Base-by-base conservation (phyloP, 2,329 filamentous ascomycete species). In the Calcarisporium arbuscula region DNA sequence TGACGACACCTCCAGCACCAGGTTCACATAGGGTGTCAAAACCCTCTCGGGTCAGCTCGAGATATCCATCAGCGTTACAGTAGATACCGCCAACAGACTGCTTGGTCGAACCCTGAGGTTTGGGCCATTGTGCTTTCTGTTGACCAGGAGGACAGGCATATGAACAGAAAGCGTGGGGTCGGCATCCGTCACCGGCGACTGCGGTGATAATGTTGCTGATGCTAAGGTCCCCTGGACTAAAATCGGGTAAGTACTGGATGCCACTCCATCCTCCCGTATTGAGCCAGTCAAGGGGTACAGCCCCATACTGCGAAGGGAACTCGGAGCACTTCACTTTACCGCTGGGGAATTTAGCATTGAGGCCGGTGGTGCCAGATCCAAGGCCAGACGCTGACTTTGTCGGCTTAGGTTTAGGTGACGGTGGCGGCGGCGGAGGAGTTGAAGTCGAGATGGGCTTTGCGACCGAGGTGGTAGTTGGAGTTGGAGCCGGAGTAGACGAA, bases 81-180 rank as follows among this genome's bases (percentile, higher is more conserved):
- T 76, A 77, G 14, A 96, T 64, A 47, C 92, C 92, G 58, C 92
- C 92, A 36, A 95, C 72, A 17, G 89, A 95, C 68, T 96, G 79
- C 43, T 81, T 81, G 33, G 78, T 86, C 23, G 68, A 53, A 36
- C 90, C 92, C 67, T 96, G 92, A 21, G 73, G 61, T 9, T 55
- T 48, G 30, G 92, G 87, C 83, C 88, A 96, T 57, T 96, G 90
- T 4, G 82, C 74, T 75, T 95, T 95, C 60, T 92, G 80, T 62
- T 92, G 94, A 29, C 90, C 90, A 19, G 80, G 64, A n/a, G 86
- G 84, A 69, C 92, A 98, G 37, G 86, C 80, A 54, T 96, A 96
- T 3, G 89, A 94, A 72, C 90, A 95, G 71, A 89, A 88, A 39
- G 69, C 64, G 31, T 78, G 80, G 8, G 68, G 50, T 8, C 51